These are phyloP conservation scores for Gracilaria caudata DNA, from an alignment of 23 red algal species.

Conservation along the genomic window DNA sequence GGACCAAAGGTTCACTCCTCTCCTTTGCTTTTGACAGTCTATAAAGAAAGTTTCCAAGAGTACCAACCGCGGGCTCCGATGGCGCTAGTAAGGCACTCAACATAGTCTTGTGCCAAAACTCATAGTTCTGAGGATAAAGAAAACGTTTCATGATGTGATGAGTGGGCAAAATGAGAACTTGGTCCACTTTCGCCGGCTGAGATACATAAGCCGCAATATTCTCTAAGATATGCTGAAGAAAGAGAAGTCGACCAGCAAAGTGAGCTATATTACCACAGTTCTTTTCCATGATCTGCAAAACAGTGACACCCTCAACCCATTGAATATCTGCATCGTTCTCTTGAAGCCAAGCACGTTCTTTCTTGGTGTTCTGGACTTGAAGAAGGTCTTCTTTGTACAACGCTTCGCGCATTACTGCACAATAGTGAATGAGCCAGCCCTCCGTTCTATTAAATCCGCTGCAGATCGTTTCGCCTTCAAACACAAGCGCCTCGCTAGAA, in stretches of 20 bases:
- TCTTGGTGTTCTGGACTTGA: neutral
- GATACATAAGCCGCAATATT: slow-evolving; percentile 63
- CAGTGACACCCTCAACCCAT: slow-evolving; percentile 79
- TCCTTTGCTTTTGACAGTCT: slow-evolving; percentile 33
- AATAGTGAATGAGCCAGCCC: slow-evolving; percentile 77
- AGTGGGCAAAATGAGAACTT: slow-evolving; percentile 67
- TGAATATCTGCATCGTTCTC: slow-evolving; percentile 56
- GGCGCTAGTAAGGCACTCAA: slow-evolving; percentile 58
- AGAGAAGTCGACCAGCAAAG: slow-evolving; percentile 70
- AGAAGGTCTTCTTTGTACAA: slow-evolving; percentile 59
- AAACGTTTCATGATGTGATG: slow-evolving; percentile 86
- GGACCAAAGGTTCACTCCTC: slow-evolving; percentile 33
- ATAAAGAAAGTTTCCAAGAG: slow-evolving; percentile 75
- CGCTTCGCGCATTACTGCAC: slow-evolving; percentile 49
- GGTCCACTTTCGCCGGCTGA: slow-evolving; percentile 40
- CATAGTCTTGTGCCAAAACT: slow-evolving; percentile 84
- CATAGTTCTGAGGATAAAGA: slow-evolving; percentile 77
- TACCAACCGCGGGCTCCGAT: slow-evolving; percentile 30
- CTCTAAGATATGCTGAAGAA: slow-evolving; percentile 79
- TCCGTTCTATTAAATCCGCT: slow-evolving; percentile 62
- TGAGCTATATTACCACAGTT: slow-evolving; percentile 94
- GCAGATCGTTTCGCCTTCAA: slow-evolving; percentile 59
- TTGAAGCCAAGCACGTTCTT: slow-evolving; percentile 34
- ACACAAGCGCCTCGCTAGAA: slow-evolving; percentile 20
- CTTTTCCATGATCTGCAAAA: slow-evolving; percentile 77